Conservation (phyloP, 169 alveolate species). For the Condylostoma magnum region DNA sequence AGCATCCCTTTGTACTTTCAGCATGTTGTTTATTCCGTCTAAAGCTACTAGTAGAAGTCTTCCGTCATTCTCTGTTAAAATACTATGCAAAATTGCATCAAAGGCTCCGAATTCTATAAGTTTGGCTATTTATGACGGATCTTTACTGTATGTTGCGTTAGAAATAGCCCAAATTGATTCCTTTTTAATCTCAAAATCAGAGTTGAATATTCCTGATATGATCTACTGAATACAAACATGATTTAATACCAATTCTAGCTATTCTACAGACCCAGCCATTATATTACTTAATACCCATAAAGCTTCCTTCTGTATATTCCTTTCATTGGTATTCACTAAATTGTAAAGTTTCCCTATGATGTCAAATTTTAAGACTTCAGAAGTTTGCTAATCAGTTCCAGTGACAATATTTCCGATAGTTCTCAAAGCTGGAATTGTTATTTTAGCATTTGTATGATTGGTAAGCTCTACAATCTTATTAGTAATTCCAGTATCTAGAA, state of each 20-base stretch:
- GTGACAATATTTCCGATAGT: conserved; percentile 96
- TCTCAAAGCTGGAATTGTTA: conserved; percentile 95
- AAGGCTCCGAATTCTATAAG: no score
- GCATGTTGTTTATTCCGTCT: no score
- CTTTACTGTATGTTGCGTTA: conserved; percentile 41
- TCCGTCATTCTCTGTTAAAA: no score
- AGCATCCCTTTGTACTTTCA: no score
- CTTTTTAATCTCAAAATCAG: conserved; percentile 42
- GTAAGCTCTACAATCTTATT: conserved; percentile 90
- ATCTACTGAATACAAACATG: background rate
- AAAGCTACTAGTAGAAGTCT: no score
- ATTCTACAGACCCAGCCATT: conserved; percentile 89
- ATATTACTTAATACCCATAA: conserved; percentile 97
- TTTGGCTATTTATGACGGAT: no score
- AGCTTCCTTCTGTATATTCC: conserved; percentile 94
- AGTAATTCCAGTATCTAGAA: conserved; percentile 88
- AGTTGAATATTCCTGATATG: no score
- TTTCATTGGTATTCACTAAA: conserved; percentile 85
- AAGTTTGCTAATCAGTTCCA: conserved; percentile 97
- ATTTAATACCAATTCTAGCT: conserved; percentile 32
- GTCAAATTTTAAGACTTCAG: conserved; percentile 90
- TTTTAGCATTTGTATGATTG: conserved; percentile 80
- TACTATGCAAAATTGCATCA: no score
- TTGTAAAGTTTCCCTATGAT: conserved; percentile 81
- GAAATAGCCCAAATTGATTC: conserved; percentile 75